Conservation (phyloP, 257 asterid genomes). For the Solanum phureja region DNA sequence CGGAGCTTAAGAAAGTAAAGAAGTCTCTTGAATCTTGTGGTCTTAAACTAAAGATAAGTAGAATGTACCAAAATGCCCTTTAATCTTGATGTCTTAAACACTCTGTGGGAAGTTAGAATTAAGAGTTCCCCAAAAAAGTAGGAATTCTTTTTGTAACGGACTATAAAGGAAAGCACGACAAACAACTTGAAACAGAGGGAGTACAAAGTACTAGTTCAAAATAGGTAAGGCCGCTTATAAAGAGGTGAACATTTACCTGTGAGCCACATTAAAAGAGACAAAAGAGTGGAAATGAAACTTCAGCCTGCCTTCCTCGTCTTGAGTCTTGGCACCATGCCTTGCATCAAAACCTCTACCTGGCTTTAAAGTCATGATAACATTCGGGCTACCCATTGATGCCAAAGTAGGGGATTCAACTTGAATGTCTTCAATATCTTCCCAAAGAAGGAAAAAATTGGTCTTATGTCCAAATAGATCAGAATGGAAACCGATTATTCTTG, state of each 20-base stretch:
- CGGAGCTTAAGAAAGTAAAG: neutral
- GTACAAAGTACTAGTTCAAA: neutral
- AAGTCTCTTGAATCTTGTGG: neutral
- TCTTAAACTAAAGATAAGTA: neutral
- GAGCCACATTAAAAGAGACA: constrained; percentile 83
- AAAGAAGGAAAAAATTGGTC: constrained; percentile 86
- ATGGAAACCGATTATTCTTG: constrained; percentile 96
- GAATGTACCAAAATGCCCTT: neutral
- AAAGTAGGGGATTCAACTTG: constrained; percentile 81
- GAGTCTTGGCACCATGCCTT: constrained; percentile 88
- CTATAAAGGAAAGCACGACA: neutral
- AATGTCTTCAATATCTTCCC: constrained; percentile 98
- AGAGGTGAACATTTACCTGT: constrained; percentile 38
- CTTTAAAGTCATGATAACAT: constrained; percentile 64
- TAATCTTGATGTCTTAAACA: neutral
- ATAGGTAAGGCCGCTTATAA: neutral
- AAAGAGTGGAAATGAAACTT: constrained; percentile 91
- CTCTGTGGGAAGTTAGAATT: neutral
- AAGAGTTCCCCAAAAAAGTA: neutral
- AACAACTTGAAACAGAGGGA: neutral
- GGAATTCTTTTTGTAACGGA: neutral
- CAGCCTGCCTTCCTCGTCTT: constrained; percentile 82
- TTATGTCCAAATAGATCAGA: constrained; percentile 93
- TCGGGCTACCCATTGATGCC: constrained; percentile 98
- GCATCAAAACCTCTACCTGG: constrained; percentile 87